These are phyloP conservation scores for Fragaria ananassa DNA, from an alignment of 306 rosid species.

Conservation along the genomic window DNA sequence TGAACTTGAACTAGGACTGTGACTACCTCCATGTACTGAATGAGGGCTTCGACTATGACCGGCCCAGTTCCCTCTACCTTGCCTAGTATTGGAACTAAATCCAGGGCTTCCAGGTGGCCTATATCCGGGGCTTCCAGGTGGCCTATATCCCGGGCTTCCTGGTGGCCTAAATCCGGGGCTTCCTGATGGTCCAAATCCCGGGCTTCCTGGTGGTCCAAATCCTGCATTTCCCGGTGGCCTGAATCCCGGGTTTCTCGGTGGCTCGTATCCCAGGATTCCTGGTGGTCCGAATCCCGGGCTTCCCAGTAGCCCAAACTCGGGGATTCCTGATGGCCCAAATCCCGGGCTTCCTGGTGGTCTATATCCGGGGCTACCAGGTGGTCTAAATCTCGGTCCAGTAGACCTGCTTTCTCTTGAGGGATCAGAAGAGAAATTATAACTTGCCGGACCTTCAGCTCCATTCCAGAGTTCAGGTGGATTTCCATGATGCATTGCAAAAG, in stretches of 20 bases:
- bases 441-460: slow-evolving; percentile 44
- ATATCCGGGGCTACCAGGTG: slow-evolving; percentile 35
- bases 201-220: neutral
- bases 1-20: slow-evolving; percentile 32
- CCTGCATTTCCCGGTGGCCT: neutral
- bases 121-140: slow-evolving; percentile 20
- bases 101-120: slow-evolving; percentile 1
- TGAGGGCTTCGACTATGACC: slow-evolving; percentile 43
- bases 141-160: neutral
- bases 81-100: slow-evolving; percentile 38
- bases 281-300: neutral
- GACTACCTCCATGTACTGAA: slow-evolving; percentile 42
- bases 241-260: neutral
- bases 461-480: slow-evolving; percentile 35
- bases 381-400: slow-evolving; percentile 40
- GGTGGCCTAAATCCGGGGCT: slow-evolving; percentile 16
- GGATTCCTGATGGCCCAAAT: neutral
- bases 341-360: slow-evolving; percentile 33
- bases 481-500: slow-evolving; percentile 25
- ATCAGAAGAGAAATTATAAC: slow-evolving; percentile 32
- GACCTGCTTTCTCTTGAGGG: slow-evolving; percentile 29
- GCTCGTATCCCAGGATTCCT: neutral
- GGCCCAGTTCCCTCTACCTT: slow-evolving; percentile 32
- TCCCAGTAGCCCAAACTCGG: neutral
- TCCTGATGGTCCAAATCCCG: slow-evolving; percentile 11